Percentiles rank a stretch among this genome's conserved stretches.
Evolutionary conservation across 1,139 yeast species (phyloP).

Genomic region (Yamadazyma mexicana): DNA sequence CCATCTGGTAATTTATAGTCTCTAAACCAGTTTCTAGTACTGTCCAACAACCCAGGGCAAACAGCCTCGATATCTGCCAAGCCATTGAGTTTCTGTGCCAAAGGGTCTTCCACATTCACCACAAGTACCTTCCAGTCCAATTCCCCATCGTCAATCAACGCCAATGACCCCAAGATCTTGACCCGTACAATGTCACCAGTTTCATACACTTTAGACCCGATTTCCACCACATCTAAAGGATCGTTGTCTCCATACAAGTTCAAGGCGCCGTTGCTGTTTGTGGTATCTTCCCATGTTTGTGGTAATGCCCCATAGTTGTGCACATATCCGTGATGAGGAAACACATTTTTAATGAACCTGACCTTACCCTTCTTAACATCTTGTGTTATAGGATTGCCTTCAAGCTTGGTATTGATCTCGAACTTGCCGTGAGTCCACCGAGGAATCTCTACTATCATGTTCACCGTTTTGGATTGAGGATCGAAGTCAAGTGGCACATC

Average conservation of each 20-base stretch:
- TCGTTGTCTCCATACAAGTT: constrained; percentile 83
- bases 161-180: constrained; percentile 83
- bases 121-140: constrained; percentile 92
- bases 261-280: constrained; percentile 60
- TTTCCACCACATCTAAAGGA: constrained; percentile 89
- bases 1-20: constrained; percentile 91
- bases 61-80: constrained; percentile 73
- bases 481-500: constrained; percentile 73
- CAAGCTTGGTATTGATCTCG: constrained; percentile 68
- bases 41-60: constrained; percentile 79
- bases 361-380: constrained; percentile 83
- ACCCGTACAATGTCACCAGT: constrained; percentile 82
- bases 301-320: constrained; percentile 95
- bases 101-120: constrained; percentile 71
- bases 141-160: constrained; percentile 88
- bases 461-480: constrained; percentile 62
- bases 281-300: constrained; percentile 94
- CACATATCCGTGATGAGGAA: constrained; percentile 88
- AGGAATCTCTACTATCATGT: constrained; percentile 89
- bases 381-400: constrained; percentile 81
- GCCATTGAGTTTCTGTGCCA: constrained; percentile 70
- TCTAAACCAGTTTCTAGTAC: constrained; percentile 89
- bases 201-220: constrained; percentile 69
- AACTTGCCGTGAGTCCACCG: constrained; percentile 90
- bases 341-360: constrained; percentile 81